These are phyloP conservation scores for Cordyceps farinosa DNA, from an alignment of 2,329 filamentous ascomycete genomes.

Conservation along the genomic window DNA sequence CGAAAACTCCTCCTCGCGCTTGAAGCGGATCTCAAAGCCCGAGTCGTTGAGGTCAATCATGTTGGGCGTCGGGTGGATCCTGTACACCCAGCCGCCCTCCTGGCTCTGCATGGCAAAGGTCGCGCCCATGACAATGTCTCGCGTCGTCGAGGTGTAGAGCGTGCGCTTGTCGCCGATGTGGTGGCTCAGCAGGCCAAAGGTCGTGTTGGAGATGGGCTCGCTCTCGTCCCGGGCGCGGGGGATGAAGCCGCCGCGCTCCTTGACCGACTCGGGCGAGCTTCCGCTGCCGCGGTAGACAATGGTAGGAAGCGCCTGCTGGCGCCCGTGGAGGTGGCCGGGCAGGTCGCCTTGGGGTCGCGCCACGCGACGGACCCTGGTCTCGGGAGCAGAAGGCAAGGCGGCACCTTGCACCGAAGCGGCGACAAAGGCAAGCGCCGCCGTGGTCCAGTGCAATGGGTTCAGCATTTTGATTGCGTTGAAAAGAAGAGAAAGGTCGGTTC, in stretches of 20 bases:
- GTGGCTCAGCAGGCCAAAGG: neutral
- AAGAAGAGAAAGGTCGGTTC: neutral
- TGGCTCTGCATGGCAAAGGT: neutral
- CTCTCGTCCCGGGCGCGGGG: neutral
- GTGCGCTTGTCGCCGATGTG: neutral
- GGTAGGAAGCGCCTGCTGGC: neutral
- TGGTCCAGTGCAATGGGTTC: neutral
- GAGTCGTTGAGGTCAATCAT: slow-evolving; percentile 4
- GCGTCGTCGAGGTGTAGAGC: neutral
- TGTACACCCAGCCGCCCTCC: neutral
- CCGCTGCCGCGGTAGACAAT: neutral
- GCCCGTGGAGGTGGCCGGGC: neutral
- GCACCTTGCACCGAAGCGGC: neutral
- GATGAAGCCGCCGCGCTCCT: neutral
- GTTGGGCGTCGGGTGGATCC: neutral
- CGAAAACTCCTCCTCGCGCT: neutral
- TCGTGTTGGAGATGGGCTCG: neutral
- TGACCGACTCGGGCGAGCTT: neutral
- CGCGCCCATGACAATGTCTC: neutral
- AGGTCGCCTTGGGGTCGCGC: neutral
- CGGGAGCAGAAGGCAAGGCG: neutral
- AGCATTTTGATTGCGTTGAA: neutral
- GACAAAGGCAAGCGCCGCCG: neutral
- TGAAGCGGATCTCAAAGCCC: neutral
- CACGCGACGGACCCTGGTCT: neutral